Conservation (phyloP, 768 basidiomycete genomes). For the Rhodotorula graminis region DNA sequence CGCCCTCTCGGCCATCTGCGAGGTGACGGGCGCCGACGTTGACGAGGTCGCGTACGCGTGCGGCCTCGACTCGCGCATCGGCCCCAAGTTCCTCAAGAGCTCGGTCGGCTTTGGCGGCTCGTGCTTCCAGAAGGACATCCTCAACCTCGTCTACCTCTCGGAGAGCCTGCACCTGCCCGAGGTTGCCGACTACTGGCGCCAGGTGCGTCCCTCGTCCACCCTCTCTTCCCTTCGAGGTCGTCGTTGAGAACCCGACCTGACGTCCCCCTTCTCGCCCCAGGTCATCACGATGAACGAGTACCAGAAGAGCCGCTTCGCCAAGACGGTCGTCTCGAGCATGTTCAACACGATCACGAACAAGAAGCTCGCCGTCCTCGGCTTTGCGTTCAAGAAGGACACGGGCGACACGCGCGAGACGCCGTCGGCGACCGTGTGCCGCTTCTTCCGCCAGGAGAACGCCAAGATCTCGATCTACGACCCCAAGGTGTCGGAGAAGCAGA, state of each 20-base stretch:
- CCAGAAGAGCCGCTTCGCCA: constrained; percentile 92
- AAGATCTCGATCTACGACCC: constrained; percentile 86
- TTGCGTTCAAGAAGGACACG: constrained; percentile 99
- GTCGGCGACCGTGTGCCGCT: constrained; percentile 84
- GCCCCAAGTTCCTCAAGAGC: constrained; percentile 90
- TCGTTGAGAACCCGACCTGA: too few species aligned
- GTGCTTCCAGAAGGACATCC: constrained; percentile 99
- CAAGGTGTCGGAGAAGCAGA: constrained; percentile 72
- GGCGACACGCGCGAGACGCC: constrained; percentile 98
- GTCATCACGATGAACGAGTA: constrained; percentile 99
- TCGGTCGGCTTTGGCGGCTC: constrained; percentile 96
- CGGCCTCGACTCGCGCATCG: constrained; percentile 86
- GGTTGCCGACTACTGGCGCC: constrained; percentile 92
- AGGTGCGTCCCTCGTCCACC: constrained; percentile 9
- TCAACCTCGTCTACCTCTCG: constrained; percentile 95
- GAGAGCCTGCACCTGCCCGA: constrained; percentile 92
- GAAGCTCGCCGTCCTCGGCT: constrained; percentile 94
- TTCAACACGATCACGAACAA: constrained; percentile 98
- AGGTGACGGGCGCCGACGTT: constrained; percentile 96
- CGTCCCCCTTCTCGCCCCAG: constrained; percentile 48
- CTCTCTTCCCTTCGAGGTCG: background rate
- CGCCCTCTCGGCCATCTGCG: constrained; percentile 95
- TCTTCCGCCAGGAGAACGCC: constrained; percentile 88
- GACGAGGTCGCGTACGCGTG: constrained; percentile 94
- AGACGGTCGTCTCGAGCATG: constrained; percentile 90